These are phyloP conservation scores for Aureoboletus auriporus DNA, from an alignment of 768 basidiomycete genomes.

Conservation along the genomic window DNA sequence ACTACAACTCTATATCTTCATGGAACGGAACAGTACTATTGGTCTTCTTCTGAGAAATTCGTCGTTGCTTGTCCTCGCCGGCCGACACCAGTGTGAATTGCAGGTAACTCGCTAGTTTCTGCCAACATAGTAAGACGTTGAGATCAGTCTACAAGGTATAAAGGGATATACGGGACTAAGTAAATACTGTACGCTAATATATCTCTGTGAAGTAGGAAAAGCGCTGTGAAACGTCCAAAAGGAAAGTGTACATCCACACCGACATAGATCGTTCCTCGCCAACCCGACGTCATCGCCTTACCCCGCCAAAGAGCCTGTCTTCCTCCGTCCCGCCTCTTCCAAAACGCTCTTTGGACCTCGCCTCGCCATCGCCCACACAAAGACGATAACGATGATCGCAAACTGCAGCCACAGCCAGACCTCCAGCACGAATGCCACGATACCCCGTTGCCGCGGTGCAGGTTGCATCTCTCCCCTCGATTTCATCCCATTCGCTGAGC, in stretches of 20 bases:
- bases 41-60: too few relatives aligned
- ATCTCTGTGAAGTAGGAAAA: constrained; percentile 9
- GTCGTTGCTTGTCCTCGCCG: too few relatives aligned
- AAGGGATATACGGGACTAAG: constrained; percentile 22
- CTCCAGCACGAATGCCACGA: constrained; percentile 55
- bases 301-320: constrained; percentile 13
- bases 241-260: constrained; percentile 2
- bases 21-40: too few relatives aligned
- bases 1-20: too few relatives aligned
- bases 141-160: constrained; percentile 13
- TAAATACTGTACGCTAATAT: constrained; percentile 11
- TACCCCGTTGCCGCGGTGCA: constrained; percentile 27
- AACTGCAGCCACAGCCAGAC: constrained; percentile 87
- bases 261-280: not conserved
- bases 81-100: too few relatives aligned
- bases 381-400: constrained; percentile 65
- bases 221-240: constrained; percentile 1
- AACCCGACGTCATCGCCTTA: not conserved
- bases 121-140: too few relatives aligned
- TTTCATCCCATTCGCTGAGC: not conserved
- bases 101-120: constrained; percentile 10
- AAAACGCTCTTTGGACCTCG: constrained; percentile 70
- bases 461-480: constrained; percentile 4
- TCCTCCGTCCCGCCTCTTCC: constrained; percentile 38
- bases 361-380: constrained; percentile 77